Base-by-base conservation (phyloP, 805 yeast genomes). In the Candida krabiensis region DNA sequence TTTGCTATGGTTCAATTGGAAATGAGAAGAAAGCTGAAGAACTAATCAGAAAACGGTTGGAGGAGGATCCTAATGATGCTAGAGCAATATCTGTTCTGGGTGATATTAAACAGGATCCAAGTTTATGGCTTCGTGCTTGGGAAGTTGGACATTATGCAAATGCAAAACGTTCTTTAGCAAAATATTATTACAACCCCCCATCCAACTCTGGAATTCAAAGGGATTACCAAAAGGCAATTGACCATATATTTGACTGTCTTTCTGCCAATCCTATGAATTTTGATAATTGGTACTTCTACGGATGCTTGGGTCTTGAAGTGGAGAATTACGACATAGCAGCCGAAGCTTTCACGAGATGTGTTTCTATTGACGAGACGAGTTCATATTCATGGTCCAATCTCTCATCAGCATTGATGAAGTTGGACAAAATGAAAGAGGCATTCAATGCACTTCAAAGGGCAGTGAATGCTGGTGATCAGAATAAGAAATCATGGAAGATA, bases 301-400 rank as follows among this genome's bases (percentile, higher is more conserved):
- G 98, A 5, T 87, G 96, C 56, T 69, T 90, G 38, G 96, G 95
- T 0, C 67, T 93, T 34, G 96, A 88, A 55, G 61, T 78, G 11
- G 71, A 66, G 6, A 79, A 83, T 49, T 86, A 74, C 65, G 84
- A 80, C 17, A 62, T 85, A 30, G 96, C 97, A 0, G 81, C 95
- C 0, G 95, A 86, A 56, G 96, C 96, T 0, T 90, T 93, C 58
- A 83, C 96, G 0, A 71, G 97, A 53, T 88, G 96, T 65, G 90
- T 89, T 22, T 70, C 95, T 0, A 58, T 90, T 26, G 96, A 89
- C 58, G 95, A 86, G 17, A 73, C 81, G 0, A 88, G 80, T 53
- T 70, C 90, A 2, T 79, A 79, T 55, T 79, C 96, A 2, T 93
- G 99, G 99, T 81, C 95, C 9, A 93, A 93, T 56, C 70, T 93